phyloP scores from a whole-genome alignment of 108 stramenopile species.

The Discostella stelligeroides region DNA sequence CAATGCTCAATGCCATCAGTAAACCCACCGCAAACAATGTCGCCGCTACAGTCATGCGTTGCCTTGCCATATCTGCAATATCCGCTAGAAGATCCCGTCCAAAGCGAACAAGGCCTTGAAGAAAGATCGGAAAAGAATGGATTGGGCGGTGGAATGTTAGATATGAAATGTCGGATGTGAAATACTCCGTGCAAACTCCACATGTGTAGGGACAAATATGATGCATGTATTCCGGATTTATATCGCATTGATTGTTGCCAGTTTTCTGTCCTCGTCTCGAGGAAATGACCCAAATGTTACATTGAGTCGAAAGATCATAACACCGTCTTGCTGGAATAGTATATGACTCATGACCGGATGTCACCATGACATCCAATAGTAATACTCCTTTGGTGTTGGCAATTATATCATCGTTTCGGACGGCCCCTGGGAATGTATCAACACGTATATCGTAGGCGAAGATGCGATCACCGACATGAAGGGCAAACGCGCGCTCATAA shows the following conservation, averaged over 20 bases:
- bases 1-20: constrained; percentile 15
- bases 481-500: constrained; percentile 12
- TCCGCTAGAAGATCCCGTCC: constrained; percentile 6
- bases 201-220: constrained; percentile 20
- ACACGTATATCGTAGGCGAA: constrained; percentile 25
- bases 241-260: constrained; percentile 4
- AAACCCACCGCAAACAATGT: constrained; percentile 24
- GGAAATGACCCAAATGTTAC: constrained; percentile 11
- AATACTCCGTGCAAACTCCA: constrained; percentile 19
- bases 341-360: background rate
- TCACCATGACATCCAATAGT: constrained; percentile 12
- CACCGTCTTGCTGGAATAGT: constrained; percentile 2
- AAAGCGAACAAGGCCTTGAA: background rate
- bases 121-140: constrained; percentile 13
- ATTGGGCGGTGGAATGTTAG: constrained; percentile 18
- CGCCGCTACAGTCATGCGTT: constrained; percentile 10
- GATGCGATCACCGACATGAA: constrained; percentile 16
- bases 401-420: constrained; percentile 16
- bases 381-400: constrained; percentile 1
- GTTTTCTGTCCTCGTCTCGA: background rate
- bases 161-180: constrained; percentile 16
- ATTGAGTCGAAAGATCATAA: constrained; percentile 31
- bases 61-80: background rate
- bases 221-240: constrained; percentile 36
- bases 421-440: constrained; percentile 24